phyloP scores from a whole-genome alignment of 306 rosid species.

The Ormosia semicastrata region DNA sequence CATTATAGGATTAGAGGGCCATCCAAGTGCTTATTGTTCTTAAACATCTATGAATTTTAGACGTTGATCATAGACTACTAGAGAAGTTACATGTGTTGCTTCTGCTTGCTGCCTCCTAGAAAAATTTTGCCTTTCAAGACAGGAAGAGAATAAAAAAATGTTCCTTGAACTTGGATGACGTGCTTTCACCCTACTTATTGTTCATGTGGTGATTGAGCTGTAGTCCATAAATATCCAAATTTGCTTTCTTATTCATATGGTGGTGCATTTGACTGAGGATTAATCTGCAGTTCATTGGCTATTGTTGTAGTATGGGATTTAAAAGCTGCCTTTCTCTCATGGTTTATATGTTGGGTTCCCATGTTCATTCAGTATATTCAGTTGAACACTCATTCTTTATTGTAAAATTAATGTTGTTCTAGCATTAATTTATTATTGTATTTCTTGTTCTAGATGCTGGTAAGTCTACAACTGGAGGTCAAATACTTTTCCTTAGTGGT shows the following conservation, averaged over 20 bases:
- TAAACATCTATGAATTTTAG: not conserved
- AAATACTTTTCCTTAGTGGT: conserved; percentile 95
- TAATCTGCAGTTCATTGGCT: not conserved
- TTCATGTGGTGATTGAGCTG: conserved; percentile 7
- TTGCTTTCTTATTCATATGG: conserved; percentile 5
- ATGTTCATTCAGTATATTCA: not conserved
- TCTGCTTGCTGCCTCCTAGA: conserved; percentile 1
- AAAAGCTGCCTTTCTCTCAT: not conserved
- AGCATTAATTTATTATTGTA: conserved; percentile 8
- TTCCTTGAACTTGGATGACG: not conserved
- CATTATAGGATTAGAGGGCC: conserved; percentile 8
- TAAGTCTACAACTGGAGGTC: conserved; percentile 97
- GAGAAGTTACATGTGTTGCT: not conserved
- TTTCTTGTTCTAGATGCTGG: conserved; percentile 77
- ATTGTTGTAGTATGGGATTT: not conserved
- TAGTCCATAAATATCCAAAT: not conserved
- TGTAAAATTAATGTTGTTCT: not conserved
- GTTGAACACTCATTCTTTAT: not conserved
- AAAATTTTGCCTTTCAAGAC: not conserved
- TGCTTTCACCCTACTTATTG: not conserved
- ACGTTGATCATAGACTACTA: not conserved
- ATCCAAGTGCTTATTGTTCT: not conserved
- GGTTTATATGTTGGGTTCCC: not conserved
- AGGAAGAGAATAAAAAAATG: not conserved
- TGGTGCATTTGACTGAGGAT: not conserved